Percentiles rank a stretch among this genome's conserved stretches.
Conservation (phyloP, 768 basidiomycete species). For the Coprinopsis marcescibilis region DNA sequence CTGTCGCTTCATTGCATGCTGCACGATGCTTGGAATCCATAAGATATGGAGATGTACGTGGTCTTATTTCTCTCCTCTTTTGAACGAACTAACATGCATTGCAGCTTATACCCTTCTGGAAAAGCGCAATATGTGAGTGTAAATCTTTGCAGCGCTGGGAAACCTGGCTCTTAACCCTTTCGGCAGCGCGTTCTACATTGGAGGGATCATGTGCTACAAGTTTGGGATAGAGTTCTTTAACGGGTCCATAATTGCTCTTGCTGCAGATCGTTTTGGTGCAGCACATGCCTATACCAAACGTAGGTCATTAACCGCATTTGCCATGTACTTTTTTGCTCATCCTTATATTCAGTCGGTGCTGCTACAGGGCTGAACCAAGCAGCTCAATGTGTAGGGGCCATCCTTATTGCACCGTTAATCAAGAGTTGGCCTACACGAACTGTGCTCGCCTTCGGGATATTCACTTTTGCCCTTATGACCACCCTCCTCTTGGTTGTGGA, state of each 20-base stretch:
- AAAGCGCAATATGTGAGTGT: too few relatives aligned
- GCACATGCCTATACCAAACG: slow-evolving; percentile 24
- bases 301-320: slow-evolving; percentile 10
- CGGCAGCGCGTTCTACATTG: too few relatives aligned
- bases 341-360: slow-evolving; percentile 20
- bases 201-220: slow-evolving; percentile 29
- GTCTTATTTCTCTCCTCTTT: too few relatives aligned
- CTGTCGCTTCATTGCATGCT: too few relatives aligned
- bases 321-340: not conserved
- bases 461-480: slow-evolving; percentile 25
- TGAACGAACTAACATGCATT: too few relatives aligned
- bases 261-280: slow-evolving; percentile 26
- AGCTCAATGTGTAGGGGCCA: slow-evolving; percentile 29
- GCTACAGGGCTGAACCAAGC: slow-evolving; percentile 28
- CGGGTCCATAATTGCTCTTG: slow-evolving; percentile 27
- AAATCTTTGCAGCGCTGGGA: too few relatives aligned
- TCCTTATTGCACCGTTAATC: slow-evolving; percentile 27
- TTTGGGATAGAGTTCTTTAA: slow-evolving; percentile 31
- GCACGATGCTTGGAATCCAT: too few relatives aligned
- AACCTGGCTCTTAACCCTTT: too few relatives aligned
- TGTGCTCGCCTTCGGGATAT: slow-evolving; percentile 21
- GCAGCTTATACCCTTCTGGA: too few relatives aligned
- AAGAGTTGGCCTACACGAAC: slow-evolving; percentile 26
- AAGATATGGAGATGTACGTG: too few relatives aligned
- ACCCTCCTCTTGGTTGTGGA: slow-evolving; percentile 27